Evolutionary conservation across 1,284 basidiomycete species (phyloP), one percentile per base, ranked within the genome.

Genomic region (Pseudozyma sp.): DNA sequence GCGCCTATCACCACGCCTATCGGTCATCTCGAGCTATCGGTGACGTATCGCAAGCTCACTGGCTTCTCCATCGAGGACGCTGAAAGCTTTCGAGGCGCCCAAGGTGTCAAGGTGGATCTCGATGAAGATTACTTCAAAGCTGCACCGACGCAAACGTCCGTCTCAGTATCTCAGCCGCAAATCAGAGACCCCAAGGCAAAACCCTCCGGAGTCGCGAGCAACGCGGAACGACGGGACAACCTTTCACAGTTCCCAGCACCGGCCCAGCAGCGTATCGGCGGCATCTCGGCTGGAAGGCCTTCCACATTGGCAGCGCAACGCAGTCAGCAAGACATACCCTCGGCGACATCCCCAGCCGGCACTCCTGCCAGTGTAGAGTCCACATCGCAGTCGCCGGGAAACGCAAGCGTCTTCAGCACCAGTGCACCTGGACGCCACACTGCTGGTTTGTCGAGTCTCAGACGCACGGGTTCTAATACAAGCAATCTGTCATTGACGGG

Each of bases 51-150:
- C 12, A 73, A 57, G 45, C 55, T 68, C 7, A 59, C 63, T 8
- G 76, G 67, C 42, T 77, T 68, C 52, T 64, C 62, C 1, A 50
- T 81, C 25, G 66, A 78, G 44, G 76, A 79, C 44, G 54, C 55
- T 7, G 55, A 70, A 38, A 68, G 59, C 11, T 54, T 62, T 31
- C 42, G 45, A 39, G 53, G 18, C 34, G 47, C 73, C 25, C 47
- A 52, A 14, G 59, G 66, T 13, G 61, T 76, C 55, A 52, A 61
- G 25, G 43, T 80, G 16, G 76, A 78, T 11, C 44, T 81, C 35
- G 79, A 81, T 42, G 79, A 81, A 43, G 78, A 80, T 52, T 81
- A 74, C 54, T 81, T 81, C 51, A 42, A 51, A 36, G 63, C 72
- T 19, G 52, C 50, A 13, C 56, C 21, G 16, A 39, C 39, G 11